phyloP scores from a whole-genome alignment of 2,329 filamentous ascomycete species.

The Didymella lethalis region DNA sequence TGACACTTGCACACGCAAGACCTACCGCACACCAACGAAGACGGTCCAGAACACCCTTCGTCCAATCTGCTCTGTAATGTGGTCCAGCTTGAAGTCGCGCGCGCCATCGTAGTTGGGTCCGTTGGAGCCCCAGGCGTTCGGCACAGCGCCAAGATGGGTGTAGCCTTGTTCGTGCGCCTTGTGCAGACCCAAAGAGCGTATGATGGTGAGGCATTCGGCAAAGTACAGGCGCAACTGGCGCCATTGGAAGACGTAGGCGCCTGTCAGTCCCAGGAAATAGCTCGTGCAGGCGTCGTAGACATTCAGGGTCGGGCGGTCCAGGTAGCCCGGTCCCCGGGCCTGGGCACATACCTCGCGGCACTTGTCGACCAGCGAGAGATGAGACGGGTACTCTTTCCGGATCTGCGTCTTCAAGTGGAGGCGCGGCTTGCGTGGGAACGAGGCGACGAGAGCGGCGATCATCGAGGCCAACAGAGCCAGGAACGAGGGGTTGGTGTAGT shows the following conservation, averaged over 20 bases:
- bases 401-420: slow-evolving; percentile 73
- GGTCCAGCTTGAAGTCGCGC: slow-evolving; percentile 51
- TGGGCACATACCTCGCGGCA: slow-evolving; percentile 74
- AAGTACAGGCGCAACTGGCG: slow-evolving; percentile 74
- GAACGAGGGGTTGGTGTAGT: slow-evolving; percentile 71
- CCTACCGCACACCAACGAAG: slow-evolving; percentile 73
- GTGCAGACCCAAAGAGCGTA: slow-evolving; percentile 72
- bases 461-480: slow-evolving; percentile 76
- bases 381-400: slow-evolving; percentile 71
- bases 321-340: slow-evolving; percentile 67
- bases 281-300: slow-evolving; percentile 74
- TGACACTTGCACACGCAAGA: slow-evolving; percentile 65
- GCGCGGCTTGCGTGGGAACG: slow-evolving; percentile 75
- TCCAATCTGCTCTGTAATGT: slow-evolving; percentile 62
- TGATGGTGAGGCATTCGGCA: slow-evolving; percentile 73
- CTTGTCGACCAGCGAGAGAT: slow-evolving; percentile 73
- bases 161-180: slow-evolving; percentile 60
- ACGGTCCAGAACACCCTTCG: slow-evolving; percentile 81
- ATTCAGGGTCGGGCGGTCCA: slow-evolving; percentile 62
- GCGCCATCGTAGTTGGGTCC: slow-evolving; percentile 48
- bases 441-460: slow-evolving; percentile 76
- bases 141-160: slow-evolving; percentile 48
- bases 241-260: slow-evolving; percentile 73
- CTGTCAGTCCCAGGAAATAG: slow-evolving; percentile 75
- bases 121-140: slow-evolving; percentile 47